Conservation (phyloP, 768 basidiomycete genomes). For the Sarcomyxa edulis region DNA sequence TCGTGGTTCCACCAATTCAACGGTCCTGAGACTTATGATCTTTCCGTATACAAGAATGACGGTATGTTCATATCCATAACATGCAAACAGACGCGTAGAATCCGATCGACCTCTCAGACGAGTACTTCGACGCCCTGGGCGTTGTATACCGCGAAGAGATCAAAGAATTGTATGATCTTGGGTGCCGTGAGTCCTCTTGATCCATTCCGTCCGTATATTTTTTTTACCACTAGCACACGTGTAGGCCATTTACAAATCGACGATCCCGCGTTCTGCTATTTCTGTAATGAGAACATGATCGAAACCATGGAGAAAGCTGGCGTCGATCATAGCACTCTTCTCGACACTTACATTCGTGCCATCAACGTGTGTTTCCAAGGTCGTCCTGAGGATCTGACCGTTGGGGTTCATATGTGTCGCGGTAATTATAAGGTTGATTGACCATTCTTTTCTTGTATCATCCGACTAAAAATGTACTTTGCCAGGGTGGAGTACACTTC, state of each 20-base stretch:
- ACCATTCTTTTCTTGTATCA: neutral
- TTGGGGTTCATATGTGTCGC: slow-evolving; percentile 59
- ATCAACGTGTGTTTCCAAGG: slow-evolving; percentile 52
- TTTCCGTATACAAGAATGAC: slow-evolving; percentile 55
- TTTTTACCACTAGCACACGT: neutral
- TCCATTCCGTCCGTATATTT: neutral
- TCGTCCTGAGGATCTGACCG: slow-evolving; percentile 47
- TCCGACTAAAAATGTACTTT: slow-evolving; percentile 25
- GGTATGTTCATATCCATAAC: slow-evolving; percentile 25
- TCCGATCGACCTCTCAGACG: slow-evolving; percentile 25
- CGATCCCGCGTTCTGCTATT: slow-evolving; percentile 55
- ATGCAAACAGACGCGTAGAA: slow-evolving; percentile 1
- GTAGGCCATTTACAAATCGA: slow-evolving; percentile 50
- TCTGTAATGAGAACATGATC: slow-evolving; percentile 57
- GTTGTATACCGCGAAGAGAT: slow-evolving; percentile 45
- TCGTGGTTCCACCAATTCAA: slow-evolving; percentile 70
- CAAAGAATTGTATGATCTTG: slow-evolving; percentile 38
- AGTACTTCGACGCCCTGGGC: slow-evolving; percentile 45
- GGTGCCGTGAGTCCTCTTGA: slow-evolving; percentile 42
- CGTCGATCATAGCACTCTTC: slow-evolving; percentile 55
- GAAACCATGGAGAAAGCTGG: slow-evolving; percentile 51
- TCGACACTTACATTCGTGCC: slow-evolving; percentile 64
- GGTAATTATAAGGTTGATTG: slow-evolving; percentile 43
- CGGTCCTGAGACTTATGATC: slow-evolving; percentile 56
- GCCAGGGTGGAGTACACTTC: slow-evolving; percentile 43